phyloP scores from a whole-genome alignment of 345 rosid species.

The Brassica carinata region DNA sequence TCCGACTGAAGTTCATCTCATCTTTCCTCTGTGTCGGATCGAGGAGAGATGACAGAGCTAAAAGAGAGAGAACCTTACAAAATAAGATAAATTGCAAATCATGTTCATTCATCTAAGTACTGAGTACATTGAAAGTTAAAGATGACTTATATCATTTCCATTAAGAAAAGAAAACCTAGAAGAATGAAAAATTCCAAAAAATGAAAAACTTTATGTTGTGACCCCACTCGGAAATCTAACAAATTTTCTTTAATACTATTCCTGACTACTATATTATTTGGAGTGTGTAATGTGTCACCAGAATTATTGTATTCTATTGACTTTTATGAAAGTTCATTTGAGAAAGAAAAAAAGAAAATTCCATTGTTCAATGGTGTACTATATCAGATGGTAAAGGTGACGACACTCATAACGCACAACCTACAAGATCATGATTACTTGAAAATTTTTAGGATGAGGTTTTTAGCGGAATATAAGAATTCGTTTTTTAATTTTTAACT shows the following conservation, averaged over 20 bases:
- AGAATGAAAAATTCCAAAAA: background rate
- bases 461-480: no score
- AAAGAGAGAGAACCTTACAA: no score
- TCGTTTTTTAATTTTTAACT: no score
- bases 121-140: slow-evolving; percentile 24
- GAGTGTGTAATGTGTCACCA: slow-evolving; percentile 35
- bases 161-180: background rate
- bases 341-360: background rate
- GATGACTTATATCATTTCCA: background rate
- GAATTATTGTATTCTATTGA: slow-evolving; percentile 14
- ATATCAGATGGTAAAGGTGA: slow-evolving; percentile 23
- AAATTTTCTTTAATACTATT: background rate
- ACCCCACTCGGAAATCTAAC: slow-evolving; percentile 26
- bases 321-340: slow-evolving; percentile 25
- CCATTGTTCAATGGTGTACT: background rate
- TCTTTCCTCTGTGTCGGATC: no score
- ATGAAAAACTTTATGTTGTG: slow-evolving; percentile 14
- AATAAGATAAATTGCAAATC: no score
- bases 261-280: slow-evolving; percentile 10
- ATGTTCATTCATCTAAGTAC: slow-evolving; percentile 14
- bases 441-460: no score
- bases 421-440: no score
- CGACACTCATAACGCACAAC: slow-evolving; percentile 13
- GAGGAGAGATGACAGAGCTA: no score
- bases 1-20: no score